phyloP scores from a whole-genome alignment of 148 eudicot species.

The Arctostaphylos glauca region DNA sequence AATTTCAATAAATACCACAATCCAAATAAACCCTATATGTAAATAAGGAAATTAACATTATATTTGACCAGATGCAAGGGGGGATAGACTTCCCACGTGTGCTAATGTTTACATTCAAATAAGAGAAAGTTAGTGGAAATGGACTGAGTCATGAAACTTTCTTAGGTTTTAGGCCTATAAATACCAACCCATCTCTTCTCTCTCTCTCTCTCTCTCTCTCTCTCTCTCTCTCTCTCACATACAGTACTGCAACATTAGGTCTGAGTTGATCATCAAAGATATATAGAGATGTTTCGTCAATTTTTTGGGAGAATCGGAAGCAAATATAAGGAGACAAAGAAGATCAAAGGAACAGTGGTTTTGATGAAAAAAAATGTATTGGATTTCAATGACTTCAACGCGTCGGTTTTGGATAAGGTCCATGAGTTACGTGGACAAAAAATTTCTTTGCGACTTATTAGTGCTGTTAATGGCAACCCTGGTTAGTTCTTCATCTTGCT shows the following conservation, averaged over 20 bases:
- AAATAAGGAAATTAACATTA: too few species aligned
- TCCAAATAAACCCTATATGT: too few species aligned
- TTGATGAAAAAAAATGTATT: constrained; percentile 47
- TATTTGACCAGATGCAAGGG: too few species aligned
- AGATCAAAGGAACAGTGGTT: constrained; percentile 42
- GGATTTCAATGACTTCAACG: constrained; percentile 37
- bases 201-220: too few species aligned
- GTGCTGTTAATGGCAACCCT: constrained; percentile 32
- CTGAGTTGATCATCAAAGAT: too few species aligned
- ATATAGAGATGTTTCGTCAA: not conserved
- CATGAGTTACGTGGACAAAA: constrained; percentile 34
- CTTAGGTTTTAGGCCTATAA: not conserved
- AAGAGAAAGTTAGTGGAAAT: too few species aligned
- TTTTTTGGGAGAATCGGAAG: not conserved
- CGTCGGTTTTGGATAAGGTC: constrained; percentile 32
- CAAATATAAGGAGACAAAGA: not conserved
- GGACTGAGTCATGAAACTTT: not conserved
- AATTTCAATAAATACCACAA: too few species aligned
- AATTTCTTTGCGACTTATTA: constrained; percentile 46
- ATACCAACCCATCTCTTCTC: not conserved
- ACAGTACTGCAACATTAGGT: too few species aligned
- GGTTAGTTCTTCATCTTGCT: constrained; percentile 19
- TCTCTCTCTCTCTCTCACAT: too few species aligned
- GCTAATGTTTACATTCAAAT: too few species aligned
- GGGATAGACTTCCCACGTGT: too few species aligned